Conservation (phyloP, 176 grass and related monocot species). For the maize (Zea mays) region DNA sequence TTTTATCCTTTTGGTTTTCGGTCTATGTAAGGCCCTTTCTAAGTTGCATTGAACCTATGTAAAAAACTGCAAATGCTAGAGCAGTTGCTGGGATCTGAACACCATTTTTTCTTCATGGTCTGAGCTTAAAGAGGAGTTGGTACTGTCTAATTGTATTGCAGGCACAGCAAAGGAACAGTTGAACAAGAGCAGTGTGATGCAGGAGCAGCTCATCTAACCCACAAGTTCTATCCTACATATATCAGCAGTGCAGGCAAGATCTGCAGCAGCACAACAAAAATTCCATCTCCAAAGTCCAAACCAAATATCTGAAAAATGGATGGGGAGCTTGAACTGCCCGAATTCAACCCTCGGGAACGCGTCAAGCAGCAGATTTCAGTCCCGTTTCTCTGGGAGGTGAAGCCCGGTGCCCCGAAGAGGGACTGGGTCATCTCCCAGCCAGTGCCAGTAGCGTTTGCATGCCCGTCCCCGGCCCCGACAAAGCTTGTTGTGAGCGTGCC, state of each 20-base stretch:
- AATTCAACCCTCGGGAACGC: conserved; percentile 56
- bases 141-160: conserved; percentile 45
- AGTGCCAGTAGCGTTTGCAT: conserved; percentile 31
- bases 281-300: conserved; percentile 24
- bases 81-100: conserved; percentile 24
- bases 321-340: conserved; percentile 46
- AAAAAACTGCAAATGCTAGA: conserved; percentile 22
- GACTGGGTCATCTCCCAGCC: conserved; percentile 62
- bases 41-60: conserved; percentile 9
- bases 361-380: conserved; percentile 81
- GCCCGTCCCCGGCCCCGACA: conserved; percentile 50
- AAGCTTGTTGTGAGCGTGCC: conserved; percentile 84
- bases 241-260: conserved; percentile 10
- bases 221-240: conserved; percentile 48
- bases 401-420: conserved; percentile 56
- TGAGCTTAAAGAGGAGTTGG: conserved; percentile 49
- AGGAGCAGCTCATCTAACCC: conserved; percentile 84
- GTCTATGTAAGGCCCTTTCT: conserved; percentile 3
- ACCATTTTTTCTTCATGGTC: conserved; percentile 29
- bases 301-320: conserved; percentile 47
- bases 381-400: conserved; percentile 80
- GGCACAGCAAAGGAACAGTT: conserved; percentile 55
- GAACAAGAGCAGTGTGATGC: conserved; percentile 69
- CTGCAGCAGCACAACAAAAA: conserved; percentile 26
- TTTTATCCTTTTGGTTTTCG: conserved; percentile 11